These are phyloP conservation scores for Lactarius sanguifluus DNA, from an alignment of 768 basidiomycete genomes.

Conservation along the genomic window DNA sequence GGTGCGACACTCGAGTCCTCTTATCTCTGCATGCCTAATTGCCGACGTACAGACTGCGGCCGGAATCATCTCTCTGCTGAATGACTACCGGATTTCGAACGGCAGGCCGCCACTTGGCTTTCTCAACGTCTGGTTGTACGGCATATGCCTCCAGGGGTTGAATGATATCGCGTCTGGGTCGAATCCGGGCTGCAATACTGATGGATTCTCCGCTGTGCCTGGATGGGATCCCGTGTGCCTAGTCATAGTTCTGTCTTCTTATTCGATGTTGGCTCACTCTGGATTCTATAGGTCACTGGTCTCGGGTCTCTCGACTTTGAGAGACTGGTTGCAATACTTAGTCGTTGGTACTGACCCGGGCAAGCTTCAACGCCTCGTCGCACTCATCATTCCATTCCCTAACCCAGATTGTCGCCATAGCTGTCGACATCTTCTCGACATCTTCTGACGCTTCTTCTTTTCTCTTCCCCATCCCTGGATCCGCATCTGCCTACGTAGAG, in stretches of 20 bases:
- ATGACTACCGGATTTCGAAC: not conserved
- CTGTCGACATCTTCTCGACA: no score
- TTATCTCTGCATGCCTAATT: not conserved
- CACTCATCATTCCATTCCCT: no score
- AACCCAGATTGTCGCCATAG: no score
- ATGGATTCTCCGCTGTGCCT: not conserved
- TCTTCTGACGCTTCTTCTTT: no score
- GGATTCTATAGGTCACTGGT: no score
- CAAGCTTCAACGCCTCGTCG: no score
- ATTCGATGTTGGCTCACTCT: no score
- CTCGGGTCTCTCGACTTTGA: not conserved
- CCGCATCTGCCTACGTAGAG: no score
- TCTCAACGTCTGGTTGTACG: not conserved
- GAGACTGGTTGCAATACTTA: not conserved
- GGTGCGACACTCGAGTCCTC: no score
- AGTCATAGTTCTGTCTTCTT: not conserved
- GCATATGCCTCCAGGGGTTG: accelerated
- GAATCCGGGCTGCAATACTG: not conserved
- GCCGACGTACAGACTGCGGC: not conserved
- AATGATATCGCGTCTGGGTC: not conserved
- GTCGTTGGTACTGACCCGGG: no score
- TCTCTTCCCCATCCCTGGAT: no score
- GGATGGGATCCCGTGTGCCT: not conserved
- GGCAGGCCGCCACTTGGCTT: not conserved
- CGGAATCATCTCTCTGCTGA: not conserved